Percentiles rank a stretch among this genome's conserved stretches.
phyloP scores from a whole-genome alignment of 768 basidiomycete species.

The Krasilnikovozyma curviuscula region DNA sequence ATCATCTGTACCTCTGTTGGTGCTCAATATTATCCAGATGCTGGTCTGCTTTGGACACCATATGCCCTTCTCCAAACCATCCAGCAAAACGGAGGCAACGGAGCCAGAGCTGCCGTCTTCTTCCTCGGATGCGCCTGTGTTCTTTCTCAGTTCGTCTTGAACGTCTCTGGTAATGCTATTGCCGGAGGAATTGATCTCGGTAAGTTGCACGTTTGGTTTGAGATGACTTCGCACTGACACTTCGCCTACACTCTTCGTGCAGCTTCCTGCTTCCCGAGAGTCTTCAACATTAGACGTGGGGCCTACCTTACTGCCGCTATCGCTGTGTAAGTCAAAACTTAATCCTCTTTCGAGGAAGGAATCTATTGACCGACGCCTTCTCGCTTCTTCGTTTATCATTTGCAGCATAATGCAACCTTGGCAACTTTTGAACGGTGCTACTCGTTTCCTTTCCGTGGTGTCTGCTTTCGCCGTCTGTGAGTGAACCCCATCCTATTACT shows the following conservation, averaged over 20 bases:
- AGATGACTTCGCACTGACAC: too few relatives aligned
- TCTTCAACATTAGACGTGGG: neutral
- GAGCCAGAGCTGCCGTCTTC: slow-evolving; percentile 20
- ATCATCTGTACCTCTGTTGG: slow-evolving; percentile 20
- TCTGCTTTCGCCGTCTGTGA: slow-evolving; percentile 14
- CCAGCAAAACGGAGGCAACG: slow-evolving; percentile 15
- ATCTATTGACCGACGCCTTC: neutral
- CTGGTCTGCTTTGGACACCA: slow-evolving; percentile 14
- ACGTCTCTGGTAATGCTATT: slow-evolving; percentile 18
- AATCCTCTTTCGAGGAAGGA: too few relatives aligned
- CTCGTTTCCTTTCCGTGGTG: slow-evolving; percentile 16
- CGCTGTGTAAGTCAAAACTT: too few relatives aligned
- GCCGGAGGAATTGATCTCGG: slow-evolving; percentile 15
- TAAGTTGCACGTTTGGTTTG: too few relatives aligned
- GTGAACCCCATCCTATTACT: too few relatives aligned
- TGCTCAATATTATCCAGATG: slow-evolving; percentile 16
- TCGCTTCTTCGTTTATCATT: neutral
- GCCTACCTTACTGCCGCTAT: slow-evolving; percentile 11
- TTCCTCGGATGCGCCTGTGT: slow-evolving; percentile 19
- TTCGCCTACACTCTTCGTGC: too few relatives aligned
- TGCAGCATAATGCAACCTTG: slow-evolving; percentile 13
- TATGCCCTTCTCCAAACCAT: slow-evolving; percentile 15
- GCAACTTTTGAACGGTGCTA: slow-evolving; percentile 14
- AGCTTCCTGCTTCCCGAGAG: neutral
- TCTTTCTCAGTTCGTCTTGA: slow-evolving; percentile 16